A percentile compares a stretch with the other conserved stretches of the same genome.
Conservation (phyloP, 768 basidiomycete genomes). For the Leucosporidium scottii region DNA sequence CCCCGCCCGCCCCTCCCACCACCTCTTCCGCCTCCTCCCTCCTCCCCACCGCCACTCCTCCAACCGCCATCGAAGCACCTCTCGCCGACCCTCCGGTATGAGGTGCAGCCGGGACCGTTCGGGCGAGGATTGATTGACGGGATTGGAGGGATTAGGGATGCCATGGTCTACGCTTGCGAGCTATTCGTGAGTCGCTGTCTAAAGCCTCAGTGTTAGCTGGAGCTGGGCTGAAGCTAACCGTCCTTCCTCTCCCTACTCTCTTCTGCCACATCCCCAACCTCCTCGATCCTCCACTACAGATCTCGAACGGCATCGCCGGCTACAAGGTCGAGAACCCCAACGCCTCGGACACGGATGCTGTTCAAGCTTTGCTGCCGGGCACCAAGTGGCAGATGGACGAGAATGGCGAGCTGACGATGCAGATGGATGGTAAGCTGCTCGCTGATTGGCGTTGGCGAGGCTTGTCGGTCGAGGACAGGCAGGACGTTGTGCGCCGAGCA, state of each 20-base stretch:
- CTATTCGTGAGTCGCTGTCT: constrained; percentile 22
- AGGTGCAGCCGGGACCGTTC: constrained; percentile 20
- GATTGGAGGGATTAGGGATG: constrained; percentile 33
- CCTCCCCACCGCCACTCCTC: constrained; percentile 2
- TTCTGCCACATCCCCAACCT: too few species aligned
- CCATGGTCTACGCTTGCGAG: constrained; percentile 33
- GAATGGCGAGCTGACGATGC: constrained; percentile 27
- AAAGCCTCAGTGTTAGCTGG: too few species aligned
- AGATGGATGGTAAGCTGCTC: constrained; percentile 30
- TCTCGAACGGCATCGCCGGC: constrained; percentile 28
- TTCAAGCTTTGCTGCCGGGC: constrained; percentile 29
- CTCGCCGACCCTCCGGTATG: background rate
- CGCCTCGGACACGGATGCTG: constrained; percentile 24
- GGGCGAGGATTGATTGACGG: constrained; percentile 36
- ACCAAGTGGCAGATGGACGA: constrained; percentile 19
- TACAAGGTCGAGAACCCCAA: constrained; percentile 33
- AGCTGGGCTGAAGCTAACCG: too few species aligned
- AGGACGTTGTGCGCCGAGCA: background rate
- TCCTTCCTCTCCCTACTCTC: background rate
- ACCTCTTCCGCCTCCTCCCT: background rate
- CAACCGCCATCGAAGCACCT: background rate
- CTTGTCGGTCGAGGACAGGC: too few species aligned
- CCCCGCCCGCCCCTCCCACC: background rate
- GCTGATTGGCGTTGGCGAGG: too few species aligned
- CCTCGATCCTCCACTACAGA: constrained; percentile 1